Conservation (phyloP, 768 basidiomycete species). For the Arthromyces matolae region DNA sequence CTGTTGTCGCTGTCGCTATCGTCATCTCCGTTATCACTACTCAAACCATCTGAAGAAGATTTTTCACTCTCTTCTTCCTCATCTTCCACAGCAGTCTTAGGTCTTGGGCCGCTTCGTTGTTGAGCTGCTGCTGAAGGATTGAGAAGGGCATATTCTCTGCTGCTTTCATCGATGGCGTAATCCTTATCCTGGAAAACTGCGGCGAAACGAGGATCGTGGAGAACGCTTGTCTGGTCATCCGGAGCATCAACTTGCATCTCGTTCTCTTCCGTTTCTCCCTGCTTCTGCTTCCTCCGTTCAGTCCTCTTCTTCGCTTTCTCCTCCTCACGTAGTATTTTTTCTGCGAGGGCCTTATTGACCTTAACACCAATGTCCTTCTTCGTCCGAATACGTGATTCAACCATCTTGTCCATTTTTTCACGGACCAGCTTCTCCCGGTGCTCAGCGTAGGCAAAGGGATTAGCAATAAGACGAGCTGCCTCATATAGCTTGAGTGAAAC, state of each 20-base stretch:
- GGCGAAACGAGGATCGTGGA: slow-evolving; percentile 86
- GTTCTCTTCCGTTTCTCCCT: slow-evolving; percentile 35
- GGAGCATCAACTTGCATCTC: slow-evolving; percentile 35
- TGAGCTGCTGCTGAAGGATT: slow-evolving; percentile 81
- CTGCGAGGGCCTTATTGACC: slow-evolving; percentile 78
- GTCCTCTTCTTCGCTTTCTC: slow-evolving; percentile 55
- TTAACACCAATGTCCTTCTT: slow-evolving; percentile 71
- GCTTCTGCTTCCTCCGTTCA: slow-evolving; percentile 49
- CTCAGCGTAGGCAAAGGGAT: slow-evolving; percentile 94
- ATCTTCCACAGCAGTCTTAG: slow-evolving; percentile 81
- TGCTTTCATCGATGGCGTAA: slow-evolving; percentile 87
- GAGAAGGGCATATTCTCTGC: slow-evolving; percentile 85
- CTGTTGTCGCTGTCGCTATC: slow-evolving; percentile 43
- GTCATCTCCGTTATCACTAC: slow-evolving; percentile 40
- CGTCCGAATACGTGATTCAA: slow-evolving; percentile 87
- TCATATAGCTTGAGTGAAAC: slow-evolving; percentile 94
- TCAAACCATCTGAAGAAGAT: slow-evolving; percentile 55
- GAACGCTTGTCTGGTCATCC: slow-evolving; percentile 44
- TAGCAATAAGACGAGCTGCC: slow-evolving; percentile 90
- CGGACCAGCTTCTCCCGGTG: slow-evolving; percentile 85
- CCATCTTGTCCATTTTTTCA: slow-evolving; percentile 90
- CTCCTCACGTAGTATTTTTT: slow-evolving; percentile 69
- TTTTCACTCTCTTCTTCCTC: slow-evolving; percentile 87
- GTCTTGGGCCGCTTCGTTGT: slow-evolving; percentile 36
- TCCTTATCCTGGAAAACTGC: slow-evolving; percentile 89